A percentile compares a stretch with the other conserved stretches of the same genome.
These are phyloP conservation scores for Excoecaria agallocha DNA, from an alignment of 345 rosid genomes.

Conservation along the genomic window DNA sequence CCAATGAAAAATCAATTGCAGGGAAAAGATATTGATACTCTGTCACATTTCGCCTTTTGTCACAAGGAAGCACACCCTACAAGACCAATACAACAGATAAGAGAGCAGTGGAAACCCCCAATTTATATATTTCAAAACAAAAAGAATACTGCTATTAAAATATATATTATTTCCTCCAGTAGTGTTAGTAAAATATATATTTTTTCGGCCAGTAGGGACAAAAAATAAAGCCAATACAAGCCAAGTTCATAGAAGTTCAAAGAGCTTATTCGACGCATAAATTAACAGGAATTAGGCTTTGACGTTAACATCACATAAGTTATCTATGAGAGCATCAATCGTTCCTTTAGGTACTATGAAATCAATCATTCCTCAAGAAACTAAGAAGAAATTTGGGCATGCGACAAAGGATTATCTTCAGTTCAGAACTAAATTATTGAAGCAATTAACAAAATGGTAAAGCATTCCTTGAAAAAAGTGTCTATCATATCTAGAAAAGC, in stretches of 20 bases:
- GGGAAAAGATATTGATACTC: constrained; percentile 88
- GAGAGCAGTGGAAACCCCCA: constrained; percentile 6
- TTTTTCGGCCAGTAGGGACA: background rate
- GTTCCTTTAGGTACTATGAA: background rate
- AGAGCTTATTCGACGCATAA: background rate
- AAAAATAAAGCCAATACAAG: background rate
- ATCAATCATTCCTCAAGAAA: background rate
- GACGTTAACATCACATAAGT: background rate
- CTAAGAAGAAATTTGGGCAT: background rate
- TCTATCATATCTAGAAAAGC: background rate
- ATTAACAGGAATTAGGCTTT: background rate
- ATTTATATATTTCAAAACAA: no score
- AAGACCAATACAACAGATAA: constrained; percentile 4
- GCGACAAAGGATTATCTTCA: background rate
- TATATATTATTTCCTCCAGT: no score
- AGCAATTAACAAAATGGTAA: background rate
- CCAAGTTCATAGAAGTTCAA: background rate
- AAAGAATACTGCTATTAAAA: no score
- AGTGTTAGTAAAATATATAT: background rate
- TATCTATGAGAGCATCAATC: background rate
- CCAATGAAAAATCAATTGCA: constrained; percentile 89
- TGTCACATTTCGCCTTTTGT: constrained; percentile 65
- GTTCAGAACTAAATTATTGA: background rate
- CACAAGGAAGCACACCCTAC: constrained; percentile 96
- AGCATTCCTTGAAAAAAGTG: background rate